Conservation (phyloP, 2,329 filamentous ascomycete genomes). For the Botryotinia globosa region DNA sequence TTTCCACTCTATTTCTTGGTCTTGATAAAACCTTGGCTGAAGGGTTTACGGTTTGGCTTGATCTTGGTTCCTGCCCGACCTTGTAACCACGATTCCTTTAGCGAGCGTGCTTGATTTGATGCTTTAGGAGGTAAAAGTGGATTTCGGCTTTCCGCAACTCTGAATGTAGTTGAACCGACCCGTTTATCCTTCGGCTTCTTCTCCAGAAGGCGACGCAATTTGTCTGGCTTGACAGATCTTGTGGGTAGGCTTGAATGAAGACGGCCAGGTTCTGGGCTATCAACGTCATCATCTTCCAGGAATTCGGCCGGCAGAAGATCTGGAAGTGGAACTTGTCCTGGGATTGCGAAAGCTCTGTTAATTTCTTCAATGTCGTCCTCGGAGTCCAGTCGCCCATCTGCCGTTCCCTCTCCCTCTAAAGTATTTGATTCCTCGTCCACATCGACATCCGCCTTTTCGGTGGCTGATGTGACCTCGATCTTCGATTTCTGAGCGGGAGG, state of each 20-base stretch:
- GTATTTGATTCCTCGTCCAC: slow-evolving; percentile 18
- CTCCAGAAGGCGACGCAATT: slow-evolving; percentile 31
- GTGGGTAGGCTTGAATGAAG: not conserved
- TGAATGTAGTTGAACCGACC: slow-evolving; percentile 35
- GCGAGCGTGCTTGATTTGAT: slow-evolving; percentile 26
- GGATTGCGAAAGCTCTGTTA: slow-evolving; percentile 2
- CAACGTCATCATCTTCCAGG: slow-evolving; percentile 32
- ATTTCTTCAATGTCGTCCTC: slow-evolving; percentile 16
- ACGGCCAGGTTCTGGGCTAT: slow-evolving; percentile 13
- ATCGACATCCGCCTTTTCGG: slow-evolving; percentile 1
- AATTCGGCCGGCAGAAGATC: slow-evolving; percentile 35
- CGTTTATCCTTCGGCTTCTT: slow-evolving; percentile 35
- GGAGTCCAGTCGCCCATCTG: slow-evolving; percentile 13
- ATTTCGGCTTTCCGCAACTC: slow-evolving; percentile 29
- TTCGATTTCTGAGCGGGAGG: slow-evolving; percentile 18
- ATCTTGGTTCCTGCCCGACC: slow-evolving; percentile 28
- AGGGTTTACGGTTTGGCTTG: slow-evolving; percentile 29
- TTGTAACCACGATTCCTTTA: slow-evolving; percentile 36
- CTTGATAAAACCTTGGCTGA: slow-evolving; percentile 31
- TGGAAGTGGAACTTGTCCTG: slow-evolving; percentile 26
- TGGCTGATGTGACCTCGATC: not conserved
- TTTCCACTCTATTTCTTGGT: slow-evolving; percentile 23
- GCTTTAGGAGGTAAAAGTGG: slow-evolving; percentile 35
- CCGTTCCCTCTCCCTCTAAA: slow-evolving; percentile 15
- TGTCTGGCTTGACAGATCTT: slow-evolving; percentile 33